Conservation (phyloP, 192 early-diverging fungal genomes). For the Backusella luteola region DNA sequence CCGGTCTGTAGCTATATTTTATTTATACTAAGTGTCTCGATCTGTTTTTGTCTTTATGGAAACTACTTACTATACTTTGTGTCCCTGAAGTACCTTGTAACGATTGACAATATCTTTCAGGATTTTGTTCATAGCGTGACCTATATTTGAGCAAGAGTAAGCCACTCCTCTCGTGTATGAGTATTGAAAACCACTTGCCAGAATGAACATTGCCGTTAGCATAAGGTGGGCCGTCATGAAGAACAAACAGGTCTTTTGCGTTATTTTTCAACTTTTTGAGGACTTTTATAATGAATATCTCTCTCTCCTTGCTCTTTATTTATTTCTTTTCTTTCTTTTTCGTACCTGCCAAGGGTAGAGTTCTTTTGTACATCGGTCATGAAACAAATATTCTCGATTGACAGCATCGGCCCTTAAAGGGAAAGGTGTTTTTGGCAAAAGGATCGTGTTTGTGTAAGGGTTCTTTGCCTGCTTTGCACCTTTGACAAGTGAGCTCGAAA, state of each 20-base stretch:
- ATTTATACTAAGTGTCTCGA: neutral
- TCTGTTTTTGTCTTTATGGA: neutral
- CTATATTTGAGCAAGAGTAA: slow-evolving; percentile 16
- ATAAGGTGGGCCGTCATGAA: slow-evolving; percentile 84
- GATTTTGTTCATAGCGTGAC: slow-evolving; percentile 80
- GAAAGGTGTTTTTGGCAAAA: slow-evolving; percentile 71
- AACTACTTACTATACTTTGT: slow-evolving; percentile 57
- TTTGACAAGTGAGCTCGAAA: neutral
- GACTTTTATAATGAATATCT: neutral
- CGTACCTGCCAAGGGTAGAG: slow-evolving; percentile 74
- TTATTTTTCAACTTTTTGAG: slow-evolving; percentile 54
- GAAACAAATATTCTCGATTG: slow-evolving; percentile 56
- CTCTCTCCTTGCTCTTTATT: too few species aligned
- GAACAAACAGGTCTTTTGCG: slow-evolving; percentile 64
- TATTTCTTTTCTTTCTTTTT: neutral
- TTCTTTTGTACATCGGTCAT: slow-evolving; percentile 59
- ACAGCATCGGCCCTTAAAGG: slow-evolving; percentile 64
- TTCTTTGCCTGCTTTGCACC: slow-evolving; percentile 24
- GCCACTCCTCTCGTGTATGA: neutral
- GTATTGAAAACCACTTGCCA: slow-evolving; percentile 25
- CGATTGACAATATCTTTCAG: slow-evolving; percentile 80
- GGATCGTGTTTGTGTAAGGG: slow-evolving; percentile 55
- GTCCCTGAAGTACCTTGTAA: slow-evolving; percentile 67
- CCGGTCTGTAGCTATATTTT: slow-evolving; percentile 63
- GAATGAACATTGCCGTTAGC: slow-evolving; percentile 76